These are phyloP conservation scores for Fusarium tupiense DNA, from an alignment of 2,329 filamentous ascomycete genomes.

Conservation along the genomic window DNA sequence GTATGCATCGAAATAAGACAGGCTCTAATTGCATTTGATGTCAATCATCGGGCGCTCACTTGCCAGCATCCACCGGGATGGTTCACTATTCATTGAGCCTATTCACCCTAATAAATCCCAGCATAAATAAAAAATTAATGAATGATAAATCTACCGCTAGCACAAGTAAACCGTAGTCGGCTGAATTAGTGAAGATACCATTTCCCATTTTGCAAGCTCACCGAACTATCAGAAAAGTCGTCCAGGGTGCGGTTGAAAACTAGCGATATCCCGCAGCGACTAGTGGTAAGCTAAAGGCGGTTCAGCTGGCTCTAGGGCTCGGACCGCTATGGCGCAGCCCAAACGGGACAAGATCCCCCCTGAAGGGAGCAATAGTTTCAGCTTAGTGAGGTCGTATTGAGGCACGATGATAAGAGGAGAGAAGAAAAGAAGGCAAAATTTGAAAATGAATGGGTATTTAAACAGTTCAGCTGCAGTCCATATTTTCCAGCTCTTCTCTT, in stretches of 20 bases:
- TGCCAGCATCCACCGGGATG: too few species aligned
- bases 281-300: not conserved
- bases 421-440: not conserved
- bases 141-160: too few species aligned
- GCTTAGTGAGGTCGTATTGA: not conserved
- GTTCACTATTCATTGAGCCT: too few species aligned
- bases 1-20: too few species aligned
- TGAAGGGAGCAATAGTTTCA: not conserved
- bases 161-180: too few species aligned
- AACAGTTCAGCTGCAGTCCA: too few species aligned
- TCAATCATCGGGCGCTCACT: too few species aligned
- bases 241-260: not conserved
- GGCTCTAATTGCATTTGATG: too few species aligned
- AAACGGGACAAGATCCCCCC: not conserved
- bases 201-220: not conserved
- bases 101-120: too few species aligned
- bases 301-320: not conserved
- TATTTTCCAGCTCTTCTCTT: fast-evolving
- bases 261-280: not conserved
- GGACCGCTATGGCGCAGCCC: not conserved
- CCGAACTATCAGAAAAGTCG: fast-evolving
- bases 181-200: too few species aligned
- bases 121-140: too few species aligned
- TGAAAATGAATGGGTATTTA: not conserved
- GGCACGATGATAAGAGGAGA: not conserved